Evolutionary conservation across 2,329 filamentous ascomycete species (phyloP), one percentile per base, ranked within the genome.

Genomic region (Fusarium sp.): DNA sequence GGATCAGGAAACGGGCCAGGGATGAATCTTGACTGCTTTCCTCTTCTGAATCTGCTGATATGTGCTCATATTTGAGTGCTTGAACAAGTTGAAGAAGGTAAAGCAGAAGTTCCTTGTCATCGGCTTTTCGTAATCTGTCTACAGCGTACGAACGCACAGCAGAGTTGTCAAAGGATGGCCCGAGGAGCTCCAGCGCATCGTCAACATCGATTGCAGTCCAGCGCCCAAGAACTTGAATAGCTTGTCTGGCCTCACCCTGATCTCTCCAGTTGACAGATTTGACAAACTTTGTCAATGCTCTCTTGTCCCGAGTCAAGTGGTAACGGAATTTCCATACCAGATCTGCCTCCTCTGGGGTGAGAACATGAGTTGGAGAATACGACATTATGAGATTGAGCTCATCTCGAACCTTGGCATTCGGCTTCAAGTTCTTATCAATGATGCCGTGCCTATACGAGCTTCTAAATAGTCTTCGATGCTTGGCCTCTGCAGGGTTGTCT

Each of bases 131-230:
- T 51, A 99, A 84, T 29, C 96, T 90, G 69, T 97, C 93, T 16
- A 99, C 96, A 2, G 96, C 96, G 80, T 98, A 99, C 1, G 94
- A 93, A 70, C 96, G 91, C 27, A 99, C 95, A 1, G 93, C 91
- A 4, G 91, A 87, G 75, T 97, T 97, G 78, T 97, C 93, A 71
- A 98, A 97, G 0, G 93, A 94, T 15, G 96, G 95, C 0, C 96
- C 96, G 3, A 99, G 90, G 16, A 99, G 86, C 81, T 99, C 96
- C 48, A 99, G 87, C 23, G 95, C 96, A 83, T 98, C 96, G 77
- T 99, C 97, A 10, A 99, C 92, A 78, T 98, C 96, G 65, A 99
- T 97, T 73, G 97, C 94, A 0, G 93, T 97, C 96, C 96, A 99
- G 76, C 95, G 95, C 0, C 92, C 90, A 23, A 99, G 87, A 9